Evolutionary conservation across 164 flowering plant species (phyloP).

Genomic region (Chloranthus sessilifolius): DNA sequence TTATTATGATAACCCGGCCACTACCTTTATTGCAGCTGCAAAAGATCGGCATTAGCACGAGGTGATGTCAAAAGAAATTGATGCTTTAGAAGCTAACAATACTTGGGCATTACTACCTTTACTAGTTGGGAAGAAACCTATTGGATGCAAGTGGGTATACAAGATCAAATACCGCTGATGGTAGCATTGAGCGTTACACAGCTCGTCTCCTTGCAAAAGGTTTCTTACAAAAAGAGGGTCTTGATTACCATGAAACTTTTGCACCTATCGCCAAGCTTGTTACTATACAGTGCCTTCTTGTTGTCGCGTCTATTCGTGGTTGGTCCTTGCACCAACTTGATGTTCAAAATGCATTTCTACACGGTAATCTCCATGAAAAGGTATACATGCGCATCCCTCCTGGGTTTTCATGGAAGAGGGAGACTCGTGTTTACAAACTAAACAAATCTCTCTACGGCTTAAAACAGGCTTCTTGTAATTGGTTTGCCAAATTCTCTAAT

Average conservation of each 20-base stretch:
- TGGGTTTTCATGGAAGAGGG: neutral
- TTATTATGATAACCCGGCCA: neutral
- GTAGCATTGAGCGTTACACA: neutral
- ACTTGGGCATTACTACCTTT: neutral
- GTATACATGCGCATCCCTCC: neutral
- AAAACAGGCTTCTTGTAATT: neutral
- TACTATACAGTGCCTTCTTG: neutral
- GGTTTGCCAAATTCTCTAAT: neutral
- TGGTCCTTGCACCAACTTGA: neutral
- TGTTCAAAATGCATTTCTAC: neutral
- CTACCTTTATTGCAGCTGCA: neutral
- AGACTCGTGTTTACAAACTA: neutral
- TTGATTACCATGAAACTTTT: neutral
- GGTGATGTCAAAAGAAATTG: conserved; percentile 1
- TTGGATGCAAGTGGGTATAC: neutral
- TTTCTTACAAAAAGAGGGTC: neutral
- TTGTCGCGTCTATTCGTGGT: neutral
- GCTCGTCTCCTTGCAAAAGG: neutral
- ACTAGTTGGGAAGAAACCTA: neutral
- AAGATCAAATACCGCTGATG: neutral
- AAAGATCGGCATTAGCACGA: conserved; percentile 1
- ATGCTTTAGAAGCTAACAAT: neutral
- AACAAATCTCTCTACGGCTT: neutral
- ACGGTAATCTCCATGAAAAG: conserved; percentile 3
- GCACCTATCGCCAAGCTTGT: conserved; percentile 1